Evolutionary conservation across 192 early-diverging fungal species (phyloP).

Genomic region (Oehlia diaphana): DNA sequence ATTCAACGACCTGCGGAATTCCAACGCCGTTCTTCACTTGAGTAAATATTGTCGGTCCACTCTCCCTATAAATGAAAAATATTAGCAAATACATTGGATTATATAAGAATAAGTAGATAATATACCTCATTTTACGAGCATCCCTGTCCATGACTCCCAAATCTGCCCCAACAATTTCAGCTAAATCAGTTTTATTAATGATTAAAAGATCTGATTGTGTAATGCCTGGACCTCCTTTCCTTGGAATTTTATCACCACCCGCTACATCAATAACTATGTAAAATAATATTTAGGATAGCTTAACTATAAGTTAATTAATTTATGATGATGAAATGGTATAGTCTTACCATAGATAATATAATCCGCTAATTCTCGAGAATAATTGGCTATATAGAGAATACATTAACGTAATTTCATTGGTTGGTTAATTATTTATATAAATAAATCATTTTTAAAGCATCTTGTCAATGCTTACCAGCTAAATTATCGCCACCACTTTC

Average conservation of each 20-base stretch:
- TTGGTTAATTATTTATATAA: background rate
- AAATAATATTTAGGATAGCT: background rate
- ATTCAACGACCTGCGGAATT: constrained; percentile 75
- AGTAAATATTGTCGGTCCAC: constrained; percentile 88
- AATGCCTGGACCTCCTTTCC: constrained; percentile 98
- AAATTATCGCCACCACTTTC: constrained; percentile 95
- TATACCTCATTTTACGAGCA: constrained; percentile 75
- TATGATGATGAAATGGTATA: background rate
- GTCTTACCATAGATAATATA: constrained; percentile 82
- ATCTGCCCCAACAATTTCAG: constrained; percentile 87
- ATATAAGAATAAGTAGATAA: background rate
- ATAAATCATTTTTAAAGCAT: background rate
- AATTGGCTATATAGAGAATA: constrained; percentile 55
- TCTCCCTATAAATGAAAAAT: constrained; percentile 47
- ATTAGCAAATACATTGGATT: background rate
- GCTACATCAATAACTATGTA: constrained; percentile 88
- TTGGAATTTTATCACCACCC: constrained; percentile 95
- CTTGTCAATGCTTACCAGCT: constrained; percentile 39
- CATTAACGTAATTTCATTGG: too few relatives aligned
- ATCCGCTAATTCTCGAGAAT: constrained; percentile 77
- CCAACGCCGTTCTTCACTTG: constrained; percentile 90
- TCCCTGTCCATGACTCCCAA: constrained; percentile 90
- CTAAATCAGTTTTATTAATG: constrained; percentile 97
- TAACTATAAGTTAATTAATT: background rate
- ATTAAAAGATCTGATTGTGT: constrained; percentile 93